Conservation (phyloP, 768 basidiomycete species). For the Amanita subjunquillea region DNA sequence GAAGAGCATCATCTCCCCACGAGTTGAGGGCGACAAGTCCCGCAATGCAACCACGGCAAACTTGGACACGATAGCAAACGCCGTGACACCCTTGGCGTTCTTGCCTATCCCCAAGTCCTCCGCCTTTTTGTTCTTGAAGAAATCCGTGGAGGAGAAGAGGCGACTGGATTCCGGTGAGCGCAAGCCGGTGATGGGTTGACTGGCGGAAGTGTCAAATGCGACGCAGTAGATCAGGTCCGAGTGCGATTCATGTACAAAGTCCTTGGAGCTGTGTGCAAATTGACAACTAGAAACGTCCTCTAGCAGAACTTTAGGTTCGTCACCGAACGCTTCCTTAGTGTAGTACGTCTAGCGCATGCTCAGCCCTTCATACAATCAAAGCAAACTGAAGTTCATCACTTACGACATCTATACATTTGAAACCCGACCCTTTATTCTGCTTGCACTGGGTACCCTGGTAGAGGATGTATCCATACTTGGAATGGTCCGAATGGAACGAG, state of each 20-base stretch:
- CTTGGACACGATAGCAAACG: slow-evolving; percentile 87
- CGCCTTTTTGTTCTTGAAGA: slow-evolving; percentile 57
- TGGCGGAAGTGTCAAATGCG: slow-evolving; percentile 54
- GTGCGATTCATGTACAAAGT: slow-evolving; percentile 73
- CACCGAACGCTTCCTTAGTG: slow-evolving; percentile 75
- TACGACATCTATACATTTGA: slow-evolving; percentile 67
- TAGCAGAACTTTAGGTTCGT: slow-evolving; percentile 48
- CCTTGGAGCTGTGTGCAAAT: slow-evolving; percentile 80
- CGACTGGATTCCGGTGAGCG: slow-evolving; percentile 51
- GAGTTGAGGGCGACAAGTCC: slow-evolving; percentile 42
- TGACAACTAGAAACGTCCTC: slow-evolving; percentile 68
- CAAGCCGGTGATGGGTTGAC: slow-evolving; percentile 30
- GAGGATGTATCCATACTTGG: slow-evolving; percentile 63
- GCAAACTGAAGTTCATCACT: slow-evolving; percentile 12
- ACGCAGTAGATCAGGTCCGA: slow-evolving; percentile 81
- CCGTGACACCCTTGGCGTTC: slow-evolving; percentile 82
- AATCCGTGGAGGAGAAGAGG: slow-evolving; percentile 80
- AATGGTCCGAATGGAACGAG: slow-evolving; percentile 76
- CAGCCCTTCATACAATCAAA: slow-evolving; percentile 3
- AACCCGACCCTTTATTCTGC: slow-evolving; percentile 37
- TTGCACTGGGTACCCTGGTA: slow-evolving; percentile 66
- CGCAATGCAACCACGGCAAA: slow-evolving; percentile 87
- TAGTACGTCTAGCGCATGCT: slow-evolving; percentile 64
- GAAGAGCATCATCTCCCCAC: slow-evolving; percentile 76
- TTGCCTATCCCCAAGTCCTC: slow-evolving; percentile 85